A percentile compares a stretch with the other conserved stretches of the same genome.
These are phyloP conservation scores for Ustanciosporium gigantosporum DNA, from an alignment of 1,284 basidiomycete species.

Conservation along the genomic window DNA sequence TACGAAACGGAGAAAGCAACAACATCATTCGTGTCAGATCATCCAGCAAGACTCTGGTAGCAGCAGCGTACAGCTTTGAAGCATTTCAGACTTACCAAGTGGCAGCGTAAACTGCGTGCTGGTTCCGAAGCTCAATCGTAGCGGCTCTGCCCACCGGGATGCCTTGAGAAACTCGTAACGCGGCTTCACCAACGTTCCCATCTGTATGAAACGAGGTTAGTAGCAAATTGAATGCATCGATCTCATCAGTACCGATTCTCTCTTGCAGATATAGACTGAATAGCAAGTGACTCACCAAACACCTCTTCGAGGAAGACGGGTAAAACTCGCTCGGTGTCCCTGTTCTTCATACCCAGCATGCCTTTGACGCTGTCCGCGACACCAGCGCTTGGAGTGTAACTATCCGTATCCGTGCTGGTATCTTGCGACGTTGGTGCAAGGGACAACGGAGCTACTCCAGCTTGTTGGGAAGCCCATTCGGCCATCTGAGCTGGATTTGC, in stretches of 20 bases:
- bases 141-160: slow-evolving; percentile 83
- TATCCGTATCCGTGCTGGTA: slow-evolving; percentile 15
- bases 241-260: too few species aligned
- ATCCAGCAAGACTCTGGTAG: not conserved
- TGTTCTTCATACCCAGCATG: slow-evolving; percentile 16
- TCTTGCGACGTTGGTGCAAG: slow-evolving; percentile 2
- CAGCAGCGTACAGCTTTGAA: too few species aligned
- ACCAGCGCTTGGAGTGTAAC: slow-evolving; percentile 37
- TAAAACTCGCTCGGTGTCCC: slow-evolving; percentile 23
- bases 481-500: slow-evolving; percentile 84
- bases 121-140: slow-evolving; percentile 86
- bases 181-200: slow-evolving; percentile 75
- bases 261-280: not conserved
- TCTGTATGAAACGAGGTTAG: slow-evolving; percentile 65
- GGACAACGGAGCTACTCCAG: slow-evolving; percentile 68
- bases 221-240: too few species aligned
- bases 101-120: slow-evolving; percentile 90
- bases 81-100: slow-evolving; percentile 89
- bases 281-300: slow-evolving; percentile 35
- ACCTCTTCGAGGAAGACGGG: slow-evolving; percentile 56
- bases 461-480: slow-evolving; percentile 77
- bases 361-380: slow-evolving; percentile 27
- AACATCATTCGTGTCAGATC: not conserved
- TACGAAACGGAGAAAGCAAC: not conserved
- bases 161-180: slow-evolving; percentile 71